Evolutionary conservation across 1,284 basidiomycete genomes (phyloP), one percentile per base, ranked within the genome.

Genomic region (Tranzscheliella williamsii): DNA sequence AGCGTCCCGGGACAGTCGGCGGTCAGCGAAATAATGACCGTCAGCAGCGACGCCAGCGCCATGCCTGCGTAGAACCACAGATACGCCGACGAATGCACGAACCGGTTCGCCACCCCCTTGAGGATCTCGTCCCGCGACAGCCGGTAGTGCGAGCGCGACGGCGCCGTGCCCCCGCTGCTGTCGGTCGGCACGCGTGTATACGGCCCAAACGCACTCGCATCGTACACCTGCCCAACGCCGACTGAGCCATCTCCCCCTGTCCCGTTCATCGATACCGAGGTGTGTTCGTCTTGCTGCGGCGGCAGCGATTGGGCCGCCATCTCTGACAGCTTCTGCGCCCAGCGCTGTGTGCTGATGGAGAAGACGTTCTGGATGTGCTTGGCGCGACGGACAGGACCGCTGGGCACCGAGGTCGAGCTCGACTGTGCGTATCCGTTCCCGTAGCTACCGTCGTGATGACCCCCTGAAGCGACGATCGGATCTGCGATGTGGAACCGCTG

Each of bases 101-200:
- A 77, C 1, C 75, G 52, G 32, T 77, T 77, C 4, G 75, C 75
- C 13, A 74, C 61, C 23, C 75, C 74, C 47, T 76, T 76, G 36
- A 77, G 52, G 38, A 76, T 60, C 37, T 77, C 75, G 26, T 66
- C 51, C 3, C 70, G 53, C 6, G 69, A 62, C 4, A 77, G 42
- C n/a, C 50, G 50, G 56, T 76, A 73, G 11, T 21, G 21, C 13
- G 69, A 54, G 2, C 67, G 57, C 2, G 46, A 49, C 1, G 60
- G 61, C 20, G 41, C 36, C 3, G 45, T 47, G 12, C 42, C 35
- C 7, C 39, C 24, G 5, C 7, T 12, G 6, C 34, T 34, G 23
- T 43, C 36, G 5, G 40, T 17, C 21, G 41, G 29, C 7, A 45
- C 39, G 7, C 57, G 36, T 9, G 42, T 46, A 35, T 57, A 63